Conservation (phyloP, 306 rosid genomes). For the Oxytropis ochrocephala region DNA sequence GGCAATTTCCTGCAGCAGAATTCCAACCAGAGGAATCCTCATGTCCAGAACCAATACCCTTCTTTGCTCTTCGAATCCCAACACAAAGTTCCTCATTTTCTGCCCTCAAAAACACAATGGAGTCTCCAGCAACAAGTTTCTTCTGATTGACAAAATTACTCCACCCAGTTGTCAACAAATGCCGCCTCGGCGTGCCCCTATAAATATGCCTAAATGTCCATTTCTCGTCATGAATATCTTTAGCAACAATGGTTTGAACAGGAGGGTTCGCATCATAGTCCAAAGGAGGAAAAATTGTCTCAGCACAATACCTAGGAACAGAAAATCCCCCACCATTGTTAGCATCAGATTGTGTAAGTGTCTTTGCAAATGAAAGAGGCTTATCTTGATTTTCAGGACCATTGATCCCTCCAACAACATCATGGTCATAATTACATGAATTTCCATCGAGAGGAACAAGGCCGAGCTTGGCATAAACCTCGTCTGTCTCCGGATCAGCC, state of each 20-base stretch:
- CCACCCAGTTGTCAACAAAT: conserved; percentile 97
- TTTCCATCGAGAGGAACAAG: conserved; percentile 45
- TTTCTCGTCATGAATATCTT: conserved; percentile 84
- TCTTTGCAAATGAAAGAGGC: conserved; percentile 78
- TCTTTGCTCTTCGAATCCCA: conserved; percentile 80
- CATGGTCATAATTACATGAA: conserved; percentile 29
- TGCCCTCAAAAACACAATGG: conserved; percentile 76
- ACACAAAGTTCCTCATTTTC: conserved; percentile 86
- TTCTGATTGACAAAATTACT: conserved; percentile 89
- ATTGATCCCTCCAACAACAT: conserved; percentile 35
- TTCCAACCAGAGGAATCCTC: conserved; percentile 72
- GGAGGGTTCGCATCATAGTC: conserved; percentile 79
- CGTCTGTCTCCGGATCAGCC: conserved; percentile 90
- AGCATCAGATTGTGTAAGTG: conserved; percentile 91
- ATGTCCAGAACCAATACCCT: conserved; percentile 61
- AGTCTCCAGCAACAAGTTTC: conserved; percentile 90
- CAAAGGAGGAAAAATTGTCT: conserved; percentile 82
- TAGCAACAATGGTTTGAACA: conserved; percentile 75
- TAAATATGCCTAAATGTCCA: conserved; percentile 96
- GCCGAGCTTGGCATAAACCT: conserved; percentile 62
- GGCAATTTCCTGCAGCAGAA: conserved; percentile 56
- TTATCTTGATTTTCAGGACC: conserved; percentile 60
- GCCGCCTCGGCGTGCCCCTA: conserved; percentile 91
- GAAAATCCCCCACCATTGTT: conserved; percentile 97
- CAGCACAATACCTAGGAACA: conserved; percentile 89